phyloP scores from a whole-genome alignment of 148 eudicot species.

The Bassia scoparia region DNA sequence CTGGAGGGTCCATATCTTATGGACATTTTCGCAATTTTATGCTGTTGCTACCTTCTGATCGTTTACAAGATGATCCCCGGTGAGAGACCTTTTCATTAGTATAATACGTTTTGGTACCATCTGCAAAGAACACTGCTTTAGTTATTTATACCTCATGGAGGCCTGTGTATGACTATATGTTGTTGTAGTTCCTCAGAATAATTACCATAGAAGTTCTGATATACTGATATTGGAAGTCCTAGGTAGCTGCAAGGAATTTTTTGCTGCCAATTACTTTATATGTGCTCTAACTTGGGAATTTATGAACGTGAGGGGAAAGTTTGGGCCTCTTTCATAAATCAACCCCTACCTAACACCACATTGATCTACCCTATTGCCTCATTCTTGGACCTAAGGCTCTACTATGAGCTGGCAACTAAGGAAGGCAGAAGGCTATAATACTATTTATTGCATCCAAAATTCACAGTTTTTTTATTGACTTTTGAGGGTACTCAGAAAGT shows the following conservation, averaged over 20 bases:
- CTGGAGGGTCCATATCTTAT: slow-evolving; percentile 88
- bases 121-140: neutral
- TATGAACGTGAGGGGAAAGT: neutral
- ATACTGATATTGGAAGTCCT: neutral
- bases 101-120: neutral
- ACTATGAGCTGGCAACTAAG: neutral
- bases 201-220: neutral
- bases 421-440: neutral
- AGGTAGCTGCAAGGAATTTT: neutral
- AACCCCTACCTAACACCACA: neutral
- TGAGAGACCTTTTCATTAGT: slow-evolving; percentile 30
- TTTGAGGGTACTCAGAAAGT: neutral
- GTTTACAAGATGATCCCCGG: slow-evolving; percentile 98
- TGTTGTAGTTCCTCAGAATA: neutral
- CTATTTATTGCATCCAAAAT: neutral
- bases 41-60: slow-evolving; percentile 89
- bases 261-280: neutral
- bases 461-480: neutral
- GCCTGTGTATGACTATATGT: neutral
- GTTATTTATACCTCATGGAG: neutral
- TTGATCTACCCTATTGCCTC: neutral
- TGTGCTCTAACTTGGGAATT: neutral
- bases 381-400: neutral
- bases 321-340: neutral
- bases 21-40: slow-evolving; percentile 96